These are phyloP conservation scores for Pseudogymnoascus sp. DNA, from an alignment of 2,329 filamentous ascomycete species.

Conservation along the genomic window DNA sequence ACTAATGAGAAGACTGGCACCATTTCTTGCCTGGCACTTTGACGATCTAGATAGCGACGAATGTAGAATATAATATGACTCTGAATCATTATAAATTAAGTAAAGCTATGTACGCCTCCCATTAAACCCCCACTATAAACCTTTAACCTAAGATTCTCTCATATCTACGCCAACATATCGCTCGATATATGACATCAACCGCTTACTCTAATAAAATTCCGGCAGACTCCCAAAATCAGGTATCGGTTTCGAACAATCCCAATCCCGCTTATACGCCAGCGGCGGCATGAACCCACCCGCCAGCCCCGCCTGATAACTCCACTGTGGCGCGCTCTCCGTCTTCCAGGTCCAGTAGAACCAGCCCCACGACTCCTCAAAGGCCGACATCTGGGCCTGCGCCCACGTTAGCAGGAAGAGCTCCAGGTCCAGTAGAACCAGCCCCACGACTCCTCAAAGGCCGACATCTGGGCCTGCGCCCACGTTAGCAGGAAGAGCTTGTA, in stretches of 20 bases:
- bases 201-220: constrained; percentile 40
- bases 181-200: background rate
- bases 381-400: constrained; percentile 91
- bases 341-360: constrained; percentile 99
- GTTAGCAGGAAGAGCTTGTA: constrained; percentile 84
- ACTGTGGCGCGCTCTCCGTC: constrained; percentile 77
- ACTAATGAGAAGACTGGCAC: background rate
- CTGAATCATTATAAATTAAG: background rate
- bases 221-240: constrained; percentile 45
- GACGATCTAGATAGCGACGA: background rate
- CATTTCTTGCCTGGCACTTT: background rate
- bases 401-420: constrained; percentile 81
- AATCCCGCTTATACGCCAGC: constrained; percentile 62
- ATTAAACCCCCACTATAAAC: background rate
- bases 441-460: constrained; percentile 84
- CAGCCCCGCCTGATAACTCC: constrained; percentile 82
- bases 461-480: constrained; percentile 95
- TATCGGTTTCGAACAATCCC: constrained; percentile 52
- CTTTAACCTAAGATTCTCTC: background rate
- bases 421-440: constrained; percentile 99
- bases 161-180: background rate
- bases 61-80: background rate
- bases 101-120: background rate
- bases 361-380: constrained; percentile 86
- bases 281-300: constrained; percentile 70